Conservation (phyloP, 2,329 filamentous ascomycete species). For the Pseudopithomyces chartarum region DNA sequence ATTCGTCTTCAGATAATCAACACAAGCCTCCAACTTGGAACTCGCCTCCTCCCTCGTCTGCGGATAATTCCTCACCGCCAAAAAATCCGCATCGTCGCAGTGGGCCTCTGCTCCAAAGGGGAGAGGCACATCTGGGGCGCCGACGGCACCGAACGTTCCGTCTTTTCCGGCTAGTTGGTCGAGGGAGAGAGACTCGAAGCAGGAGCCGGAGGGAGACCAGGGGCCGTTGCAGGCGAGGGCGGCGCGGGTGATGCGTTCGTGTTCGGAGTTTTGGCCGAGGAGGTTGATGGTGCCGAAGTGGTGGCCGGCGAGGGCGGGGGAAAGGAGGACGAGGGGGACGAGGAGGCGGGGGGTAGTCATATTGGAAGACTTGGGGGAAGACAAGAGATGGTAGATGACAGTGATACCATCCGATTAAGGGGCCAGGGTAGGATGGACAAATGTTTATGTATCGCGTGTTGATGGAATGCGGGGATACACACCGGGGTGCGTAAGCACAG, state of each 20-base stretch:
- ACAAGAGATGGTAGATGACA: too few species aligned
- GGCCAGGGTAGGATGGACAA: too few species aligned
- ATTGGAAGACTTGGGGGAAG: too few species aligned
- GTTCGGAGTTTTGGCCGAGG: conserved; percentile 9
- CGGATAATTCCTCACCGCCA: conserved; percentile 8
- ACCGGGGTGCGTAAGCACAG: too few species aligned
- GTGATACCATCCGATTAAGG: too few species aligned
- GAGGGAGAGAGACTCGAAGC: conserved; percentile 12
- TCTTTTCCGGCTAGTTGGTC: conserved; percentile 10
- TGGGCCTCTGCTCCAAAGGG: conserved; percentile 7
- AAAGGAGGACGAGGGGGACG: too few species aligned
- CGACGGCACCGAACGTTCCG: conserved; percentile 4
- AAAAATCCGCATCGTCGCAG: conserved; percentile 14
- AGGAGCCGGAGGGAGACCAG: not conserved
- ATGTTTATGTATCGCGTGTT: too few species aligned
- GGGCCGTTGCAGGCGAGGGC: conserved; percentile 8
- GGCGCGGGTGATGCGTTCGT: conserved; percentile 11
- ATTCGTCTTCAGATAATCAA: conserved; percentile 7
- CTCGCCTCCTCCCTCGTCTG: conserved; percentile 1
- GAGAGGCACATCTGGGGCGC: conserved; percentile 6
- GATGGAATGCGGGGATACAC: too few species aligned
- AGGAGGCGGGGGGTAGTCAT: too few species aligned
- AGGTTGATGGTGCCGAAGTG: conserved; percentile 9
- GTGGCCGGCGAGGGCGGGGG: not conserved
- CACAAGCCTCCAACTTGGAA: conserved; percentile 3